Percentiles rank a stretch among this genome's conserved stretches.
Conservation (phyloP, 2,329 filamentous ascomycete genomes). For the Sporothrix luriei region DNA sequence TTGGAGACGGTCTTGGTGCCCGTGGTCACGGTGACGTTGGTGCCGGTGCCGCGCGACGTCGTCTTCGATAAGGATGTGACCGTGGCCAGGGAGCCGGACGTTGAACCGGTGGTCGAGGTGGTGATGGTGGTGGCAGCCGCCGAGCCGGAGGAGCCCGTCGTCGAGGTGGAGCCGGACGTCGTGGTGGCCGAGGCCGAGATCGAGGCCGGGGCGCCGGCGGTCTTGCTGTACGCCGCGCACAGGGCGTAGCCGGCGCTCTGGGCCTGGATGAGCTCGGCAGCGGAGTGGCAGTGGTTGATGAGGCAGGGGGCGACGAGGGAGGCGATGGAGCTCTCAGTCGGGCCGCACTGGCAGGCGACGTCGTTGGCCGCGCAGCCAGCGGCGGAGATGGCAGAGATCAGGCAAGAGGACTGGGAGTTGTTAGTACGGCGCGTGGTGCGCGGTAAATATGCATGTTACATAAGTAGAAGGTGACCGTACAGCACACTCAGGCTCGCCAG, state of each 20-base stretch:
- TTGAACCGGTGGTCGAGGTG: background rate
- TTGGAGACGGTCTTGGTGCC: conserved; percentile 24
- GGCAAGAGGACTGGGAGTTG: conserved; percentile 49
- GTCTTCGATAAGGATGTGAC: conserved; percentile 1
- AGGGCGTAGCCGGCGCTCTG: conserved; percentile 41
- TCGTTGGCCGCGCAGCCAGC: conserved; percentile 53
- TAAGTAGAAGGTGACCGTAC: conserved; percentile 38
- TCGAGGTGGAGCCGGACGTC: conserved; percentile 10
- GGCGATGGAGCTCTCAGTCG: conserved; percentile 42
- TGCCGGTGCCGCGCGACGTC: conserved; percentile 7
- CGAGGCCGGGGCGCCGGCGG: conserved; percentile 34
- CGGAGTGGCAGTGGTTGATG: conserved; percentile 40
- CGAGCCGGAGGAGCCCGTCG: conserved; percentile 22
- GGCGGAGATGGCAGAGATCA: conserved; percentile 50
- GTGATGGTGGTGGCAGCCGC: background rate
- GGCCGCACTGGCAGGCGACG: conserved; percentile 55
- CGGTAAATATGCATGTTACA: too few relatives aligned
- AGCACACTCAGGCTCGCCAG: conserved; percentile 45
- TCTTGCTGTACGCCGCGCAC: conserved; percentile 40
- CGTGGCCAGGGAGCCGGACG: conserved; percentile 25
- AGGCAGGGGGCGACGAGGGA: conserved; percentile 42
- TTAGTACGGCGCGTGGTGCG: background rate
- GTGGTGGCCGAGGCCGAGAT: conserved; percentile 24
- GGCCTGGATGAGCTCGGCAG: conserved; percentile 39
- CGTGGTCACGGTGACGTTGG: conserved; percentile 33